phyloP scores from a whole-genome alignment of 805 yeast species.

The Torulaspora gathmanii region DNA sequence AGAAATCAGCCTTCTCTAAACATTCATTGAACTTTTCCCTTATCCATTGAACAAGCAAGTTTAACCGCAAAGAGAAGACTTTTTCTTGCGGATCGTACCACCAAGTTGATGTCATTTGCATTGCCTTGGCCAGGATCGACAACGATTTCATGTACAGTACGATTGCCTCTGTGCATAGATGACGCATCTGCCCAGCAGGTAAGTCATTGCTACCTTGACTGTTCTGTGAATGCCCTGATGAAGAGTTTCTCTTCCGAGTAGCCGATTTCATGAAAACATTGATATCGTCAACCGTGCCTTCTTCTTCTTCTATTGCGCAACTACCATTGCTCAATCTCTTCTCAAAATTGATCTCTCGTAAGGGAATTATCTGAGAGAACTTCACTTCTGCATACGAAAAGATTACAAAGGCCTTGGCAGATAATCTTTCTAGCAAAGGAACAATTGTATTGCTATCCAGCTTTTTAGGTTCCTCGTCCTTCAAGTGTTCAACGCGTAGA shows the following conservation, averaged over 20 bases:
- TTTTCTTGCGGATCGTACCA: constrained; percentile 55
- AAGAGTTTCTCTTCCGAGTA: constrained; percentile 11
- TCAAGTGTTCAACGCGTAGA: constrained; percentile 25
- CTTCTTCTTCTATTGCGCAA: constrained; percentile 39
- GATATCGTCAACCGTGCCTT: constrained; percentile 19
- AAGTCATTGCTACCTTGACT: constrained; percentile 31
- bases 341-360: constrained; percentile 29
- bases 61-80: constrained; percentile 45
- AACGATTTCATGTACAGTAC: constrained; percentile 79
- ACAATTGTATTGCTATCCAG: constrained; percentile 33
- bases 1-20: constrained; percentile 80
- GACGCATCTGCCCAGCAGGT: constrained; percentile 53
- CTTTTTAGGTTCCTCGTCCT: constrained; percentile 13
- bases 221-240: constrained; percentile 6
- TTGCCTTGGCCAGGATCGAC: constrained; percentile 76
- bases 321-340: constrained; percentile 30
- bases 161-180: constrained; percentile 79
- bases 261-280: constrained; percentile 9
- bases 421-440: constrained; percentile 58
- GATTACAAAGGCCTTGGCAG: constrained; percentile 88
- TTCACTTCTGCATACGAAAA: constrained; percentile 87
- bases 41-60: constrained; percentile 83
- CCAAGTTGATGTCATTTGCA: constrained; percentile 84
- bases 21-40: constrained; percentile 85
- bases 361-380: constrained; percentile 78